A percentile compares a stretch with the other conserved stretches of the same genome.
phyloP scores from a whole-genome alignment of 352 stramenopile genomes.

The Globisporangium cederbergense region DNA sequence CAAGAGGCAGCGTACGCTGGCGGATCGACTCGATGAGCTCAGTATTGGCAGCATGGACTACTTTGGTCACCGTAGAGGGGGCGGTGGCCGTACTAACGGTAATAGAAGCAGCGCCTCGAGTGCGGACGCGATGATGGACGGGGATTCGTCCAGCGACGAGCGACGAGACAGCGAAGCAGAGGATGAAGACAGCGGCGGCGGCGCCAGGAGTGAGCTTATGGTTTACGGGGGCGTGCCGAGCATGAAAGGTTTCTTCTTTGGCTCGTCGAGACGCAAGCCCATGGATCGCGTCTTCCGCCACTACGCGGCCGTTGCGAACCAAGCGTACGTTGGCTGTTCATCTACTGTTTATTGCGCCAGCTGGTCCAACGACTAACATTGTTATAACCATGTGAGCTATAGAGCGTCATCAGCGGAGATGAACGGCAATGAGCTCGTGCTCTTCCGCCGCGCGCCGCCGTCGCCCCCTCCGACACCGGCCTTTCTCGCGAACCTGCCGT shows the following conservation, averaged over 20 bases:
- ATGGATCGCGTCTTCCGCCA: conserved; percentile 72
- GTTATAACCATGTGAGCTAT: background rate
- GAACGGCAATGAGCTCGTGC: conserved; percentile 35
- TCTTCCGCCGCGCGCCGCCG: conserved; percentile 25
- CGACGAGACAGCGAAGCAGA: conserved; percentile 12
- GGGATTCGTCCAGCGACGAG: conserved; percentile 24
- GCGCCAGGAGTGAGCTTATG: conserved; percentile 17
- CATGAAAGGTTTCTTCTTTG: conserved; percentile 54
- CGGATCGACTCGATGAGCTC: conserved; percentile 55
- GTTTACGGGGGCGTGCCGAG: conserved; percentile 37
- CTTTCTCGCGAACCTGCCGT: conserved; percentile 28
- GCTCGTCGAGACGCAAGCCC: conserved; percentile 26
- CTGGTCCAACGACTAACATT: background rate
- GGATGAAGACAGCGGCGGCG: conserved; percentile 8
- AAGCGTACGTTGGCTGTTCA: conserved; percentile 16
- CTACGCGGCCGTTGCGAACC: conserved; percentile 44
- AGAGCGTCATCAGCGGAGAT: conserved; percentile 8
- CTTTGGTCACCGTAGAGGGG: conserved; percentile 16
- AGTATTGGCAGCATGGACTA: conserved; percentile 27
- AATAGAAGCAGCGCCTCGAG: conserved; percentile 20
- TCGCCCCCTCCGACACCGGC: conserved; percentile 10
- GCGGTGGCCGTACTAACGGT: background rate
- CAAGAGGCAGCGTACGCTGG: conserved; percentile 64
- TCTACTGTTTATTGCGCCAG: background rate
- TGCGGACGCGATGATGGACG: conserved; percentile 19